These are phyloP conservation scores for Gracilaria caudata DNA, from an alignment of 23 red algal genomes.

Conservation along the genomic window DNA sequence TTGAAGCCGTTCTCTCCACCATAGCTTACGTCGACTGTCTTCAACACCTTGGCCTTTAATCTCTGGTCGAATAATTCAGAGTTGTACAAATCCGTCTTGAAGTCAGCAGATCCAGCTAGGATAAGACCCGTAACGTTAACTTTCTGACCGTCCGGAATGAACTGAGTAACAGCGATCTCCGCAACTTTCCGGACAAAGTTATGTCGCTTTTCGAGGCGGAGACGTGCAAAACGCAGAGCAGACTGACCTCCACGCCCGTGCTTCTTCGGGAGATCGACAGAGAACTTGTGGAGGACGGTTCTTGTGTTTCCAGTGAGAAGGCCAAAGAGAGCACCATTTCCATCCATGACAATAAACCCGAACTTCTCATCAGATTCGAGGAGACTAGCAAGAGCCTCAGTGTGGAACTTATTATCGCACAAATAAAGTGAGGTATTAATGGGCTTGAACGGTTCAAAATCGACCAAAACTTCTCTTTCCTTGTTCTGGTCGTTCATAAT, in stretches of 20 bases:
- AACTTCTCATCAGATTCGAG: constrained; percentile 98
- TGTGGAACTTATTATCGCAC: constrained; percentile 98
- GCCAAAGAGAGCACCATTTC: constrained; percentile 92
- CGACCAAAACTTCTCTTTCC: constrained; percentile 95
- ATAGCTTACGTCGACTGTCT: constrained; percentile 95
- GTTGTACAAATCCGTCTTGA: constrained; percentile 94
- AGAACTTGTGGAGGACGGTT: constrained; percentile 90
- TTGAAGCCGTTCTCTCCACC: constrained; percentile 99
- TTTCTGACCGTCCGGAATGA: constrained; percentile 95
- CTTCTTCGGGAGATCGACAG: constrained; percentile 97
- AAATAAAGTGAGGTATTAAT: constrained; percentile 98
- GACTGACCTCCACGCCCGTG: constrained; percentile 99
- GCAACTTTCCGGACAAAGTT: constrained; percentile 97
- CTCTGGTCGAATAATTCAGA: constrained; percentile 97
- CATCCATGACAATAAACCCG: constrained; percentile 99
- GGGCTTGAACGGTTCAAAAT: constrained; percentile 99
- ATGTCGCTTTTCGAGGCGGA: constrained; percentile 96
- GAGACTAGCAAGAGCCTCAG: constrained; percentile 85
- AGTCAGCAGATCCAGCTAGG: constrained; percentile 97
- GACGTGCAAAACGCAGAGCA: constrained; percentile 93
- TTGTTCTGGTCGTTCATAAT: constrained; percentile 97
- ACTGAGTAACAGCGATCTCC: constrained; percentile 90
- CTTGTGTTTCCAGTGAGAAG: constrained; percentile 91
- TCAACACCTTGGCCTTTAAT: constrained; percentile 92
- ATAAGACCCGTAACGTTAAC: constrained; percentile 96